A percentile compares a stretch with the other conserved stretches of the same genome.
Evolutionary conservation across 805 yeast genomes (phyloP).

Genomic region (Teunomyces funiuensis): DNA sequence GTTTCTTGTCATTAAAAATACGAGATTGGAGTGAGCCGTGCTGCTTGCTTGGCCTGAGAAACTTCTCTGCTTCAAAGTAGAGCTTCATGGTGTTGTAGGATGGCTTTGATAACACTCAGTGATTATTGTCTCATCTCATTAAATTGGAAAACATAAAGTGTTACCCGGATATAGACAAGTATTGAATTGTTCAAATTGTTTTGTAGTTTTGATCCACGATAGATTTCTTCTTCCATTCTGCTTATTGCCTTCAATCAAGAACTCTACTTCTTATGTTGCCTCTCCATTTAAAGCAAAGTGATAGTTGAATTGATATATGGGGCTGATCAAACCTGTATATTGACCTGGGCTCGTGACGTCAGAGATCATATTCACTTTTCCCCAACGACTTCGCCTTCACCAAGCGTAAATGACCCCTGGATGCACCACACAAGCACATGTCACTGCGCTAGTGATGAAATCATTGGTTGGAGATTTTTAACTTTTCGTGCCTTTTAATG

Average conservation of each 20-base stretch:
- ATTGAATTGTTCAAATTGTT: no score
- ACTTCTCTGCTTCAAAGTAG: constrained; percentile 44
- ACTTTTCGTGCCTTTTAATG: no score
- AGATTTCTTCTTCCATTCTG: no score
- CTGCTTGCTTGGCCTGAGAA: constrained; percentile 25
- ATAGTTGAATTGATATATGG: no score
- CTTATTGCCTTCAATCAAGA: no score
- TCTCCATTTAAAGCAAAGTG: no score
- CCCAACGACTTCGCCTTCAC: neutral
- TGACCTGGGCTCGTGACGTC: neutral
- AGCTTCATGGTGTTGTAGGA: constrained; percentile 32
- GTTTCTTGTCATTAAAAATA: constrained; percentile 33
- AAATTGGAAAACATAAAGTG: neutral
- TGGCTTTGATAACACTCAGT: neutral
- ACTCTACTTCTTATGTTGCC: no score
- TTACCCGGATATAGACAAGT: constrained; percentile 4
- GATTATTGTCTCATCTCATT: neutral
- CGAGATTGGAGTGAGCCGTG: constrained; percentile 38
- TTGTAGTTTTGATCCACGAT: no score
- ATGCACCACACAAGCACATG: no score
- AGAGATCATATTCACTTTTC: neutral
- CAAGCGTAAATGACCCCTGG: no score
- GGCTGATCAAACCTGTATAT: neutral
- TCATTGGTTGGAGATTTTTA: no score
- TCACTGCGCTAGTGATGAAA: no score